Evolutionary conservation across 371 early-diverging fungal species (phyloP).

Genomic region (Choanephora cucurbitarum): DNA sequence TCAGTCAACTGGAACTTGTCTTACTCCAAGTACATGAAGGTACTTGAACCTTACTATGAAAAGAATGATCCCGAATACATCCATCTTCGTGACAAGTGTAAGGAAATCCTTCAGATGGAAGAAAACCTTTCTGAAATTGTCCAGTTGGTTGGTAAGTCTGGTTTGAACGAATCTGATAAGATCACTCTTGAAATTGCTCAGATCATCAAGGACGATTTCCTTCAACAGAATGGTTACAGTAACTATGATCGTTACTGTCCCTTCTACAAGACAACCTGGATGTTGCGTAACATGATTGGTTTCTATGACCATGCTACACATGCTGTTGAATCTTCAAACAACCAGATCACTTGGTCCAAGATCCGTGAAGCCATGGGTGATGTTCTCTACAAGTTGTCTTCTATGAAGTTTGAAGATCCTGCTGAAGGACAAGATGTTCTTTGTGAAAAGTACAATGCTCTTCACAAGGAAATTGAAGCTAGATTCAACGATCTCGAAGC

Average conservation of each 20-base stretch:
- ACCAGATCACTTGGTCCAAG: constrained; percentile 93
- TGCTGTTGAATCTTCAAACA: constrained; percentile 89
- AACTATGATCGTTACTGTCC: constrained; percentile 99
- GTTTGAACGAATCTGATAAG: constrained; percentile 98
- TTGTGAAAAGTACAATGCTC: constrained; percentile 80
- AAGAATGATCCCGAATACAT: constrained; percentile 94
- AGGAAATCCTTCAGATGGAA: constrained; percentile 99
- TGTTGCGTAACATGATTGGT: constrained; percentile 97
- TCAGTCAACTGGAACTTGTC: constrained; percentile 99
- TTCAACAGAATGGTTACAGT: constrained; percentile 99
- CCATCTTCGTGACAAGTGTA: constrained; percentile 88
- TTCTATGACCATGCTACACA: constrained; percentile 96
- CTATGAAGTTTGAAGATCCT: constrained; percentile 99
- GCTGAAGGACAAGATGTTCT: constrained; percentile 91
- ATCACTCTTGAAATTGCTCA: constrained; percentile 98
- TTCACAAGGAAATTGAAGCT: constrained; percentile 96
- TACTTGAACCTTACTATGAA: constrained; percentile 97
- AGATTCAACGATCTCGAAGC: constrained; percentile 73
- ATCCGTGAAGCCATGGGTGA: constrained; percentile 95
- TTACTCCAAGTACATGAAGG: constrained; percentile 99
- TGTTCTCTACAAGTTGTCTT: constrained; percentile 93
- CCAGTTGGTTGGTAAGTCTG: constrained; percentile 99
- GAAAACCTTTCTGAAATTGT: constrained; percentile 99
- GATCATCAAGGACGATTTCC: constrained; percentile 99
- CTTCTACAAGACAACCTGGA: constrained; percentile 98